Evolutionary conservation across 805 yeast genomes (phyloP).

Genomic region (Maudiozyma barnettii): DNA sequence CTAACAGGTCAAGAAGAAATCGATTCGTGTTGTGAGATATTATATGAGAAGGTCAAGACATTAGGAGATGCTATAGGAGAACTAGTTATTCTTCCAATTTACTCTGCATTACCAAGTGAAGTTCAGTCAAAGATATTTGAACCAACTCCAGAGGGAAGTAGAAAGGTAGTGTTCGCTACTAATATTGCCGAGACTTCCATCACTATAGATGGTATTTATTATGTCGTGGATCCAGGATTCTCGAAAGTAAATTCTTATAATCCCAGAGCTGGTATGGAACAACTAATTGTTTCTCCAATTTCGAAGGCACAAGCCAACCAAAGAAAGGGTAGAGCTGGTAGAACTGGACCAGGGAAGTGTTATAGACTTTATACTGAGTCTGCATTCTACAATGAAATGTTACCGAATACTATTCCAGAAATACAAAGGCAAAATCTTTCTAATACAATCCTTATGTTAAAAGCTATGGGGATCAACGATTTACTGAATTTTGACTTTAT

Average conservation of each 20-base stretch:
- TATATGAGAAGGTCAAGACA: conserved; percentile 55
- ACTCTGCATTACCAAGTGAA: conserved; percentile 85
- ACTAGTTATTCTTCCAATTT: conserved; percentile 73
- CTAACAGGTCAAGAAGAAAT: conserved; percentile 93
- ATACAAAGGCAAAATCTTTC: conserved; percentile 83
- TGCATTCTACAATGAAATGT: conserved; percentile 70
- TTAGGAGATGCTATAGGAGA: conserved; percentile 58
- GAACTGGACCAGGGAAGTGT: conserved; percentile 94
- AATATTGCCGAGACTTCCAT: conserved; percentile 96
- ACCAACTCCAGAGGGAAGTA: conserved; percentile 69
- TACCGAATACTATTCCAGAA: conserved; percentile 77
- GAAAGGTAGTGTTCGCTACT: conserved; percentile 90
- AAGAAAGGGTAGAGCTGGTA: conserved; percentile 94
- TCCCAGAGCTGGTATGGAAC: conserved; percentile 85
- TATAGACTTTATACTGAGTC: conserved; percentile 81
- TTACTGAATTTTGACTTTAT: conserved; percentile 74
- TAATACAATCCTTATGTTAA: conserved; percentile 71
- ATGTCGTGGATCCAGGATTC: conserved; percentile 91
- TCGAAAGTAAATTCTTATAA: conserved; percentile 86
- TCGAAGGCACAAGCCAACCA: conserved; percentile 95
- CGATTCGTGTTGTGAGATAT: conserved; percentile 73
- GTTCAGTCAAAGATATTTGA: conserved; percentile 83
- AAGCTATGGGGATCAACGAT: conserved; percentile 86
- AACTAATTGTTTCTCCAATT: conserved; percentile 71
- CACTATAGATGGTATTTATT: conserved; percentile 87